Evolutionary conservation across 2,329 filamentous ascomycete genomes (phyloP), one percentile per base, ranked within the genome.

Genomic region (Colletotrichum gigasporum): DNA sequence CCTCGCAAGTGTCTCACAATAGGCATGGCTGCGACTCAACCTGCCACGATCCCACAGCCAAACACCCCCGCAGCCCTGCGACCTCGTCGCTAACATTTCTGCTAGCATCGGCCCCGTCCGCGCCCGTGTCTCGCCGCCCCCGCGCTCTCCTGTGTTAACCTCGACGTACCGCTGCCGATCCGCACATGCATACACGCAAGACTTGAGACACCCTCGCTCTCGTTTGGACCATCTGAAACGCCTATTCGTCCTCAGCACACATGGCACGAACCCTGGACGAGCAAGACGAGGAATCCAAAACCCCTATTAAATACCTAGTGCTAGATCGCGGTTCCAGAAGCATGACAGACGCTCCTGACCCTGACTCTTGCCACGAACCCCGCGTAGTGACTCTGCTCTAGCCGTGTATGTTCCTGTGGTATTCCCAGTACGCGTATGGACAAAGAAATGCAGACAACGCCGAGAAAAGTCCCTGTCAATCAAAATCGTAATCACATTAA

Each of bases 401-500:
- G 14, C 28, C 24, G 18, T n/a, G n/a, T n/a, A n/a, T n/a, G 12
- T 22, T 35, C 39, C 54, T n/a, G 26, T 42, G 18, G 18, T 24
- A 22, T 12, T 53, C 14, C 34, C 4, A 28, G 32, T 41, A 14
- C n/a, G 34, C 22, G 32, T 34, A 41, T 45, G 30, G 26, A 32
- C 30, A 24, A 18, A 14, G 16, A 41, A 26, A 34, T 22, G 28
- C 39, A 28, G 41, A 48, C 34, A 34, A 28, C 32, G 32, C 51
- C 39, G 16, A 54, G n/a, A 37, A 54, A 35, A 37, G 7, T 14
- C 28, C 16, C 35, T 11, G 14, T 24, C 28, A 42, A 58, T 22
- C 53, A 54, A 67, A 66, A 34, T 64, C 54, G 30, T 66, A 44
- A 26, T 55, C 48, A 22, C 60, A 58, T 66, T 44, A 60, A 41